Percentiles rank a stretch among this genome's conserved stretches.
phyloP scores from a whole-genome alignment of 345 rosid genomes.

The Excoecaria cochinchinensis region DNA sequence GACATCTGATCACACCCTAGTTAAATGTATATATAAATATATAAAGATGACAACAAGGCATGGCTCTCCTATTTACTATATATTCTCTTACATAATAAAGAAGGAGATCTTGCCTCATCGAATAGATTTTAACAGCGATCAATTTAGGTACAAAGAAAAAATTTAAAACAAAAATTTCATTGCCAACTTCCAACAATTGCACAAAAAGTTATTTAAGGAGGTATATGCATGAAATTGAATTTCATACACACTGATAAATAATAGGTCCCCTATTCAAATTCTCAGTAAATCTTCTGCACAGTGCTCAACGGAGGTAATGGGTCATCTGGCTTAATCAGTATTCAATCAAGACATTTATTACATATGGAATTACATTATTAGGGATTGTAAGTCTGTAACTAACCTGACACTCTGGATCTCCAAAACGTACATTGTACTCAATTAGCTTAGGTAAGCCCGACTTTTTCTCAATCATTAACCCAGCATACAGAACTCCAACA shows the following conservation, averaged over 20 bases:
- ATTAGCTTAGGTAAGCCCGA: constrained; percentile 90
- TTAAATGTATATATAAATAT: too few relatives aligned
- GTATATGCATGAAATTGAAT: neutral
- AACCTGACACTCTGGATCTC: constrained; percentile 99
- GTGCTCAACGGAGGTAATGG: neutral
- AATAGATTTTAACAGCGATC: too few relatives aligned
- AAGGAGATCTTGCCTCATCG: too few relatives aligned
- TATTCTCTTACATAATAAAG: too few relatives aligned
- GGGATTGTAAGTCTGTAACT: neutral
- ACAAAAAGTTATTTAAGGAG: neutral
- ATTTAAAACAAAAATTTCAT: too few relatives aligned
- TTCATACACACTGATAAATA: too few relatives aligned
- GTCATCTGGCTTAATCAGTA: neutral
- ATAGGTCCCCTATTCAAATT: neutral
- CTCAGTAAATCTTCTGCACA: neutral
- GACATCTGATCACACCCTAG: too few relatives aligned
- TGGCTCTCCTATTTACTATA: too few relatives aligned
- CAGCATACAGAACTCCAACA: constrained; percentile 86
- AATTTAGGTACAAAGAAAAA: too few relatives aligned
- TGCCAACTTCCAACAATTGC: neutral
- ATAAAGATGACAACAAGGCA: too few relatives aligned
- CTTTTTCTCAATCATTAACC: constrained; percentile 91
- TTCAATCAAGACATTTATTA: neutral
- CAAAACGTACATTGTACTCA: constrained; percentile 98
- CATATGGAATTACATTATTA: neutral